phyloP scores from a whole-genome alignment of 495 filamentous ascomycete genomes.

The Podospora tetraspora region DNA sequence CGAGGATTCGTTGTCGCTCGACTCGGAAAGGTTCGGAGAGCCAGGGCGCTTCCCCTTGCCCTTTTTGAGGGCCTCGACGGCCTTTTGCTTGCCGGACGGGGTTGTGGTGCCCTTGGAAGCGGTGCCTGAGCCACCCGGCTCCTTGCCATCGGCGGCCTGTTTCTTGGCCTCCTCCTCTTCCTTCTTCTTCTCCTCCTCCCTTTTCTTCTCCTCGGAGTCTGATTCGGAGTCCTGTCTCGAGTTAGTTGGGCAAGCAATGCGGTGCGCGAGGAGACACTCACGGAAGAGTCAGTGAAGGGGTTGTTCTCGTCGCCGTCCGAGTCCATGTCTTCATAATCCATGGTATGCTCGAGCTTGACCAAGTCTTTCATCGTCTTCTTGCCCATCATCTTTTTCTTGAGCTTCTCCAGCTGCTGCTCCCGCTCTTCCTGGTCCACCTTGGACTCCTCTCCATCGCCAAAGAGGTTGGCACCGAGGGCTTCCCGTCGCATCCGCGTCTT shows the following conservation, averaged over 20 bases:
- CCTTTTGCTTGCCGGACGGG: conserved; percentile 59
- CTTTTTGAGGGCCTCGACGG: conserved; percentile 54
- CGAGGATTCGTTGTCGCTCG: conserved; percentile 81
- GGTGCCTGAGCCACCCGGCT: conserved; percentile 57
- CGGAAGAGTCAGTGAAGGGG: conserved; percentile 53
- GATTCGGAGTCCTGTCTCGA: conserved; percentile 31
- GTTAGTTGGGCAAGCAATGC: conserved; percentile 10
- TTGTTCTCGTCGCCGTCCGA: conserved; percentile 51
- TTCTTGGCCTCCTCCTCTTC: conserved; percentile 53
- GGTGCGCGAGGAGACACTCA: conserved; percentile 23
- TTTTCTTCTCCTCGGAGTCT: conserved; percentile 38
- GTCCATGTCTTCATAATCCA: conserved; percentile 74
- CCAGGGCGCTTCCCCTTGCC: conserved; percentile 74
- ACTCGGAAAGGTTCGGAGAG: conserved; percentile 79
- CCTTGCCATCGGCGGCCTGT: conserved; percentile 50
- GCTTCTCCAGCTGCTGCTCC: conserved; percentile 61
- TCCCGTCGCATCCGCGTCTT: conserved; percentile 82
- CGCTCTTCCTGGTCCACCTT: conserved; percentile 78
- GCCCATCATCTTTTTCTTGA: conserved; percentile 60
- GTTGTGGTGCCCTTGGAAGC: conserved; percentile 70
- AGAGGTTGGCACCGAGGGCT: conserved; percentile 79
- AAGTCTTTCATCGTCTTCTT: conserved; percentile 75
- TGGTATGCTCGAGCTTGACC: conserved; percentile 77
- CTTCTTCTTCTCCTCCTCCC: conserved; percentile 63
- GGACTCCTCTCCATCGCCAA: conserved; percentile 75